Conservation (phyloP, 352 stramenopile species). For the Globisporangium canariense region DNA sequence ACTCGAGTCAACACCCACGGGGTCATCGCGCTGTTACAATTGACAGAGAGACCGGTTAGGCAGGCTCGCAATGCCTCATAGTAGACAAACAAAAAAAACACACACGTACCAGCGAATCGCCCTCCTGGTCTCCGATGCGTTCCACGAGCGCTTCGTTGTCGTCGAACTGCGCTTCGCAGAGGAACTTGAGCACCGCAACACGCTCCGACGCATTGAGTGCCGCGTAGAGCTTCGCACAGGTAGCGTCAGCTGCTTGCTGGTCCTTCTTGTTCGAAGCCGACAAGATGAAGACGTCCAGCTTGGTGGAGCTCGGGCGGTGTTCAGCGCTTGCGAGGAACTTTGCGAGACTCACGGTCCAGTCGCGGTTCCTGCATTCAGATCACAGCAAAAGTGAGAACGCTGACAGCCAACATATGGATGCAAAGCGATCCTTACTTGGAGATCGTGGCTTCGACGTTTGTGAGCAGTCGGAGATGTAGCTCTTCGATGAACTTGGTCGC, state of each 20-base stretch:
- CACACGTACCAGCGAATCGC: slow-evolving; percentile 36
- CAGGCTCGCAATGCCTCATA: background rate
- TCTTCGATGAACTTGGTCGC: slow-evolving; percentile 35
- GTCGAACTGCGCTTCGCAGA: slow-evolving; percentile 69
- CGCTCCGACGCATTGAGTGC: slow-evolving; percentile 36
- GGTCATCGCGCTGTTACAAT: slow-evolving; percentile 41
- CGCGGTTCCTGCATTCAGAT: slow-evolving; percentile 28
- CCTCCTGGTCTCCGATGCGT: slow-evolving; percentile 51
- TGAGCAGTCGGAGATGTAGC: slow-evolving; percentile 43
- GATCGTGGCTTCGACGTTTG: slow-evolving; percentile 41
- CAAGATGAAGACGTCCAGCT: slow-evolving; percentile 12
- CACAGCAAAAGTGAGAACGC: background rate
- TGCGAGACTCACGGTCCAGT: slow-evolving; percentile 44
- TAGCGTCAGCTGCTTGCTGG: slow-evolving; percentile 17
- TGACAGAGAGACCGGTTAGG: background rate
- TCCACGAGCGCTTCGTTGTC: slow-evolving; percentile 55
- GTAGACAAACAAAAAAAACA: background rate
- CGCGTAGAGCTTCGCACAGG: slow-evolving; percentile 34
- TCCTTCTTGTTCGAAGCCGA: slow-evolving; percentile 16
- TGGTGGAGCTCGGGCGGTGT: slow-evolving; percentile 20
- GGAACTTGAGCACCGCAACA: slow-evolving; percentile 49
- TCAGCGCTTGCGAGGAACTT: slow-evolving; percentile 38
- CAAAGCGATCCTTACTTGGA: slow-evolving; percentile 34
- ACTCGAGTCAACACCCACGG: slow-evolving; percentile 36
- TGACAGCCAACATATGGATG: background rate